Conservation (phyloP, 176 grass and related monocot genomes). For the Juncus inflexus region DNA sequence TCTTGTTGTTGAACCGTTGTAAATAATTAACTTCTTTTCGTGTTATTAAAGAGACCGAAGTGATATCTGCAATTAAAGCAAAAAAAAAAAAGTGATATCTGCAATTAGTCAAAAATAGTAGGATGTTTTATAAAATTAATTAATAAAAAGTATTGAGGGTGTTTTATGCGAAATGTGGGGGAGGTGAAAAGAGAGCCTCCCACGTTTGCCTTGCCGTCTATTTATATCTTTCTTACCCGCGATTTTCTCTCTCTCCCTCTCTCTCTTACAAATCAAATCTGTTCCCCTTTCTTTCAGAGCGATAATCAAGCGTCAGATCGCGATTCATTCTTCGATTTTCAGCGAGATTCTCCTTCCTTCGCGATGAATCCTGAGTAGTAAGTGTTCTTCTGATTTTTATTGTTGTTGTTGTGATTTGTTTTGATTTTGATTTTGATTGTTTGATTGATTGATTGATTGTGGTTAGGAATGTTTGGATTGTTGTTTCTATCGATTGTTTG, state of each 20-base stretch:
- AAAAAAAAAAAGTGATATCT: too few species aligned
- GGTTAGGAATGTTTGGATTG: background rate
- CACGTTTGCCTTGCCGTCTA: conserved; percentile 25
- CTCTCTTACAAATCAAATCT: conserved; percentile 13
- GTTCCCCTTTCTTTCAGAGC: background rate
- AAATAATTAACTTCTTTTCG: too few species aligned
- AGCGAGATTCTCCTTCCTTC: background rate
- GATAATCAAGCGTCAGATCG: conserved; percentile 3
- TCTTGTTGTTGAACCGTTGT: too few species aligned
- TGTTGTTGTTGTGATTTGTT: conserved; percentile 10
- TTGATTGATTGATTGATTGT: background rate
- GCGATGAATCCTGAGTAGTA: conserved; percentile 67
- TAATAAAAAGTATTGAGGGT: background rate
- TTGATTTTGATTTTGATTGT: background rate
- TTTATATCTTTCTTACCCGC: conserved; percentile 27
- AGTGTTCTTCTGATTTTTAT: conserved; percentile 15
- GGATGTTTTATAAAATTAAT: too few species aligned
- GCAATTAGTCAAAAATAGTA: too few species aligned
- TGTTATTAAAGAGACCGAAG: too few species aligned
- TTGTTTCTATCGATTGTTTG: conserved; percentile 1
- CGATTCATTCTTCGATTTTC: conserved; percentile 2
- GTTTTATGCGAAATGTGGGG: background rate
- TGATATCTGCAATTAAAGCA: too few species aligned
- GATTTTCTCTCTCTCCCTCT: conserved; percentile 33
- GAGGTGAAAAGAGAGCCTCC: conserved; percentile 9